Evolutionary conservation across 108 stramenopile genomes (phyloP).

Genomic region (Seminavis robusta): DNA sequence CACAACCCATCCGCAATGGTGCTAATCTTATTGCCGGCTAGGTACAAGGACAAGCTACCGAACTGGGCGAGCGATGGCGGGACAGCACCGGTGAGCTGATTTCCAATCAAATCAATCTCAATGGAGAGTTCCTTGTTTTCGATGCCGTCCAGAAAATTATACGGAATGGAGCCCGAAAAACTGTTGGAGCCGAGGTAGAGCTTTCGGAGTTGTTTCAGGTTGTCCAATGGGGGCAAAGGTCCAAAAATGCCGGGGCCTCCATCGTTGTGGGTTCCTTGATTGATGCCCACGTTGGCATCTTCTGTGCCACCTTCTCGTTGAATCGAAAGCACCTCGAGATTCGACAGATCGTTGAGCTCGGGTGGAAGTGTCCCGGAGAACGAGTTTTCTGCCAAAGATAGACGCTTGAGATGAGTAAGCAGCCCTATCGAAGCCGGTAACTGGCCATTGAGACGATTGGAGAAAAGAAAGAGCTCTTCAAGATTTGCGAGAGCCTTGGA

Average conservation of each 20-base stretch:
- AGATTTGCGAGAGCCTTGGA: no score
- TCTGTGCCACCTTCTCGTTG: conserved; percentile 31
- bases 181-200: conserved; percentile 53
- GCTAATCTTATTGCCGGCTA: conserved; percentile 66
- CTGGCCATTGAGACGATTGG: conserved; percentile 37
- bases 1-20: conserved; percentile 55
- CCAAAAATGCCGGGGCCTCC: conserved; percentile 16
- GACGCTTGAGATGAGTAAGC: conserved; percentile 6
- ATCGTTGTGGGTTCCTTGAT: conserved; percentile 28
- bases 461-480: no score
- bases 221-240: conserved; percentile 26
- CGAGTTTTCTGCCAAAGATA: conserved; percentile 31
- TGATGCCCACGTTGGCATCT: conserved; percentile 13
- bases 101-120: conserved; percentile 36
- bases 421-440: conserved; percentile 45
- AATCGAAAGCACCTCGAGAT: conserved; percentile 36
- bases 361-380: conserved; percentile 42
- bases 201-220: conserved; percentile 14
- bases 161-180: conserved; percentile 37
- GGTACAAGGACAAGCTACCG: conserved; percentile 25
- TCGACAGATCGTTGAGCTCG: conserved; percentile 34
- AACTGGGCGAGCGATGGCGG: conserved; percentile 33
- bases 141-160: conserved; percentile 34
- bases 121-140: conserved; percentile 16
- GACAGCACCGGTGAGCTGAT: conserved; percentile 33